These are phyloP conservation scores for Pyrenula massariospora DNA, from an alignment of 495 filamentous ascomycete genomes.

Conservation along the genomic window DNA sequence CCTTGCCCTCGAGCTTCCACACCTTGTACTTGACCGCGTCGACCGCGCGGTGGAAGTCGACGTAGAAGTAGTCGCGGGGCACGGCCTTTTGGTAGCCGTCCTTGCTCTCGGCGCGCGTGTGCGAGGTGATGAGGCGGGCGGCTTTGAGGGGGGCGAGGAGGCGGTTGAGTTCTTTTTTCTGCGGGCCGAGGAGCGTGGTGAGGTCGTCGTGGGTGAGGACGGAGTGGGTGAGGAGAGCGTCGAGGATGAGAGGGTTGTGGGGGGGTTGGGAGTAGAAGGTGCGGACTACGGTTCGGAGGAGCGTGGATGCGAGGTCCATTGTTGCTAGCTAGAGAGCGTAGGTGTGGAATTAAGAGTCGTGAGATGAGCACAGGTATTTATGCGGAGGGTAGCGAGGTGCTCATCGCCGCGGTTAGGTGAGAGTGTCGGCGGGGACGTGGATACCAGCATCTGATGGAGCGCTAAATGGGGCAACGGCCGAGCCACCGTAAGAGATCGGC, in stretches of 20 bases:
- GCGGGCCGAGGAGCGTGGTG: conserved; percentile 71
- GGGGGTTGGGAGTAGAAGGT: conserved; percentile 71
- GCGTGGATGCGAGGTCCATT: conserved; percentile 80
- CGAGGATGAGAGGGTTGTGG: conserved; percentile 71
- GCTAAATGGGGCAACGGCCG: too few relatives aligned
- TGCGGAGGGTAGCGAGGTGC: too few relatives aligned
- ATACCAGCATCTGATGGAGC: too few relatives aligned
- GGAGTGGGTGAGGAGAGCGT: conserved; percentile 86
- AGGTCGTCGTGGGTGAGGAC: conserved; percentile 84
- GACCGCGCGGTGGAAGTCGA: conserved; percentile 86
- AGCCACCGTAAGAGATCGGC: too few relatives aligned
- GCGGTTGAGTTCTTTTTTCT: conserved; percentile 75
- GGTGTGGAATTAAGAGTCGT: too few relatives aligned
- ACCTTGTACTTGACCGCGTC: conserved; percentile 95
- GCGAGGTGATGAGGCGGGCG: conserved; percentile 68
- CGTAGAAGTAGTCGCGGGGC: conserved; percentile 87
- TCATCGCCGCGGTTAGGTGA: too few relatives aligned
- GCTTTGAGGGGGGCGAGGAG: conserved; percentile 73
- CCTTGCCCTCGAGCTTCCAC: conserved; percentile 68
- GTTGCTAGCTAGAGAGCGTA: too few relatives aligned
- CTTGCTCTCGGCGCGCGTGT: conserved; percentile 65
- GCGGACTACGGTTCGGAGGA: conserved; percentile 79
- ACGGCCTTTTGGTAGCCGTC: conserved; percentile 72
- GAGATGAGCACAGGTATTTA: too few relatives aligned
- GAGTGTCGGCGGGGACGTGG: too few relatives aligned